Conservation (phyloP, 345 rosid genomes). For the Euphorbia tirucalli region DNA sequence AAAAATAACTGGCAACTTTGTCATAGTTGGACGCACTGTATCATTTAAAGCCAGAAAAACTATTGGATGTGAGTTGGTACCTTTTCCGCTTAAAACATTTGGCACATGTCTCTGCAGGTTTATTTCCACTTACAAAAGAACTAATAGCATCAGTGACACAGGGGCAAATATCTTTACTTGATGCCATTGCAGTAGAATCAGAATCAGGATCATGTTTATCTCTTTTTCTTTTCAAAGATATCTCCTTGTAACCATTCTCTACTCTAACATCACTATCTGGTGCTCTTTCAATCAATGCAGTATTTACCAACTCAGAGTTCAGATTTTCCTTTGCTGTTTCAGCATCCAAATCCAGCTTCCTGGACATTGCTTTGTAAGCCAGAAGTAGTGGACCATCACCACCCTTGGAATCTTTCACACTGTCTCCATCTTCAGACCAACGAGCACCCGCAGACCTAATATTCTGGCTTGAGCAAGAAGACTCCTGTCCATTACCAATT, state of each 20-base stretch:
- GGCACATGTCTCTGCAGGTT: conserved; percentile 33
- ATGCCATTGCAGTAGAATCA: conserved; percentile 33
- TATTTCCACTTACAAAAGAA: conserved; percentile 22
- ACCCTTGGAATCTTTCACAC: conserved; percentile 22
- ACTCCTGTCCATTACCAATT: conserved; percentile 8
- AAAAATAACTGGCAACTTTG: neutral
- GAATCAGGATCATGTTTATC: conserved; percentile 24
- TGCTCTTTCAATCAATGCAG: neutral
- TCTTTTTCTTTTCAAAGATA: conserved; percentile 45
- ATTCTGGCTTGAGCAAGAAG: conserved; percentile 6
- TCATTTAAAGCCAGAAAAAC: conserved; percentile 12
- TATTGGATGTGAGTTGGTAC: conserved; percentile 28
- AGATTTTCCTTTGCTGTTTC: conserved; percentile 24
- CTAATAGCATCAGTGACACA: conserved; percentile 22
- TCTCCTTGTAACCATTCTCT: conserved; percentile 28
- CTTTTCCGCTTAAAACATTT: conserved; percentile 45
- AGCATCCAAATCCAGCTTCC: conserved; percentile 32
- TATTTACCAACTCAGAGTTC: conserved; percentile 24
- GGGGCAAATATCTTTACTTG: conserved; percentile 28
- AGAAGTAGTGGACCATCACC: conserved; percentile 4
- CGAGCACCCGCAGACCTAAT: conserved; percentile 1
- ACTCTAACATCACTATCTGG: conserved; percentile 26
- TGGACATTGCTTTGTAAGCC: conserved; percentile 4
- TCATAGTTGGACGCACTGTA: neutral
- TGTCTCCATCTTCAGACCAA: conserved; percentile 26